Evolutionary conservation across 2,329 filamentous ascomycete species (phyloP).

Genomic region (Cercospora janseana): DNA sequence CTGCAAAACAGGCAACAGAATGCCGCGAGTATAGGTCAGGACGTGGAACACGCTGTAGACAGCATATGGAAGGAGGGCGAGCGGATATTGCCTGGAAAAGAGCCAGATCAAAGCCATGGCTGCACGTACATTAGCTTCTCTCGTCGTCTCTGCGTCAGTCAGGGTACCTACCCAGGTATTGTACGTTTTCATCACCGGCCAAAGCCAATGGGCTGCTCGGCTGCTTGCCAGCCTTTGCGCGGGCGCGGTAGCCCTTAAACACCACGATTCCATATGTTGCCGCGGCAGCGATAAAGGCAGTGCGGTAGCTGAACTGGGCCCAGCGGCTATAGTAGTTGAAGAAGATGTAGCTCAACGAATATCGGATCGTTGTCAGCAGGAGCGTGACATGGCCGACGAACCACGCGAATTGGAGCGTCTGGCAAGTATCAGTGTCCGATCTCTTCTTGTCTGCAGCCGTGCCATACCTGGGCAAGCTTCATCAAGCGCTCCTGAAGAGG

Average conservation of each 20-base stretch:
- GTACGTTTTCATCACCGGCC: slow-evolving; percentile 88
- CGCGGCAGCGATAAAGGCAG: slow-evolving; percentile 84
- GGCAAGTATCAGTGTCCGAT: slow-evolving; percentile 31
- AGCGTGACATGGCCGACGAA: slow-evolving; percentile 75
- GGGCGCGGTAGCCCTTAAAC: slow-evolving; percentile 92
- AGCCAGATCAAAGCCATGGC: slow-evolving; percentile 96
- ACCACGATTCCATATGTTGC: slow-evolving; percentile 97
- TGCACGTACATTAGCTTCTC: slow-evolving; percentile 40
- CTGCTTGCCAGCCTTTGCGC: slow-evolving; percentile 67
- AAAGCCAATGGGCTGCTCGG: slow-evolving; percentile 64
- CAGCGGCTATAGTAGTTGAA: slow-evolving; percentile 80
- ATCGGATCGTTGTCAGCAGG: slow-evolving; percentile 78
- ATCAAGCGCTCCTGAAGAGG: slow-evolving; percentile 29
- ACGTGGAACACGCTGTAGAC: slow-evolving; percentile 99
- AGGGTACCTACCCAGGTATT: slow-evolving; percentile 77
- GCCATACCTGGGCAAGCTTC: slow-evolving; percentile 51
- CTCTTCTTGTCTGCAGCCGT: neutral
- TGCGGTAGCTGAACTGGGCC: slow-evolving; percentile 83
- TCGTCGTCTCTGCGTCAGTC: neutral
- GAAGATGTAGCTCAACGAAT: slow-evolving; percentile 78
- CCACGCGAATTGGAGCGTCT: slow-evolving; percentile 86
- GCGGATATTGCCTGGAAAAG: slow-evolving; percentile 79
- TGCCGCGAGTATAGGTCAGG: slow-evolving; percentile 90
- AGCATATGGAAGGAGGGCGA: slow-evolving; percentile 88
- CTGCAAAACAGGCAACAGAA: slow-evolving; percentile 82